phyloP scores from a whole-genome alignment of 2,329 filamentous ascomycete genomes.

The Colletotrichum theobromicola region DNA sequence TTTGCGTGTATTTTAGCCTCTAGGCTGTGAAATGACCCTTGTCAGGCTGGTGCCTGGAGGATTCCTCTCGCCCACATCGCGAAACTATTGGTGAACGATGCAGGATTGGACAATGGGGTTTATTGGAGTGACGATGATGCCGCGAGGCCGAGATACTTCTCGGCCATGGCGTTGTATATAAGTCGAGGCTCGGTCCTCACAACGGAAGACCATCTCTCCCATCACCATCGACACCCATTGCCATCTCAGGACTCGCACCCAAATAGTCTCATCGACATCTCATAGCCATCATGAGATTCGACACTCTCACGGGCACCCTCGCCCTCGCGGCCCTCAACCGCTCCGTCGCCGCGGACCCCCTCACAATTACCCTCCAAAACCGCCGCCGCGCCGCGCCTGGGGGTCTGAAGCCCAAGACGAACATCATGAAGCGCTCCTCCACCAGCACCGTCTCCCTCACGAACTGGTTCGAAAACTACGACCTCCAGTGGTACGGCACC shows the following conservation, averaged over 20 bases:
- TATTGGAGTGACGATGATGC: background rate
- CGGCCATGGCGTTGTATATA: background rate
- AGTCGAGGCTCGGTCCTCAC: background rate
- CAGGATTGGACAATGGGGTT: background rate
- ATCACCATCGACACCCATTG: background rate
- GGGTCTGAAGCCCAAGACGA: background rate
- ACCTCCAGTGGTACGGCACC: background rate
- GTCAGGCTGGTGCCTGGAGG: background rate
- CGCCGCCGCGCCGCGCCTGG: background rate
- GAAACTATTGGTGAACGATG: background rate
- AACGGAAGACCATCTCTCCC: background rate
- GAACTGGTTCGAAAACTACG: background rate
- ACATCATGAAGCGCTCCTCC: background rate
- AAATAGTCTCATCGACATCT: background rate
- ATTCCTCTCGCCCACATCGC: background rate
- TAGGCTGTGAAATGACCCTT: background rate
- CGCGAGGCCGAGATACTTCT: background rate
- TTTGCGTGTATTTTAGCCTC: background rate
- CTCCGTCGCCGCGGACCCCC: background rate
- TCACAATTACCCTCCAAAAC: background rate
- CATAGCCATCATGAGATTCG: background rate
- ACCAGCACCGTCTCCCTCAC: background rate
- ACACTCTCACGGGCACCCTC: background rate
- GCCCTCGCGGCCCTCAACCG: background rate
- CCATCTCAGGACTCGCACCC: background rate